Evolutionary conservation across 108 stramenopile genomes (phyloP), one percentile per base, ranked within the genome.

Genomic region (Cyclotella baltica): DNA sequence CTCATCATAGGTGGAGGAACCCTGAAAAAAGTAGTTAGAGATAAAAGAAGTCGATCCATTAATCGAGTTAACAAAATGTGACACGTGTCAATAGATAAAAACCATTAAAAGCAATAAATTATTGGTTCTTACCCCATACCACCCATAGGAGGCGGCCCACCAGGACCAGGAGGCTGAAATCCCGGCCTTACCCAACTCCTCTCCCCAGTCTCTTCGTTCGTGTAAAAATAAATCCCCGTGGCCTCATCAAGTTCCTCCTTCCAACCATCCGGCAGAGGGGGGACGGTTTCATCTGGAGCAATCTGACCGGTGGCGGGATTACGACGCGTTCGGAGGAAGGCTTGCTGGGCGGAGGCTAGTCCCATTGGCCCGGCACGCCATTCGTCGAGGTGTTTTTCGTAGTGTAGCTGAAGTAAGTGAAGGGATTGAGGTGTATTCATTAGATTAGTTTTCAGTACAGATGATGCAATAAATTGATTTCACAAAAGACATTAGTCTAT

Each of bases 181-280:
- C 86, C 88, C 16, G 95, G 95, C 19, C 95, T 73, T 0, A 91
- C 93, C 95, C 95, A 96, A 19, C 87, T 89, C 19, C 95, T 87
- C 61, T 86, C 77, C 18, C 90, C 92, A 30, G 70, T 92, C 29
- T 83, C 73, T 9, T 88, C 83, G 68, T 96, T 77, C 23, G 76
- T 73, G 69, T 87, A 96, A 75, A 76, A 94, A 43, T 70, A 57
- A 57, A 86, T 88, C 3, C 84, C 77, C n/a, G 93, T 96, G 27
- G 81, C 90, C 57, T 91, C 90, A 76, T 96, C 95, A 22, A 76
- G 30, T 62, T 90, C 88, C 73, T 93, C 91, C 34, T 76, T 81
- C 95, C 95, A 96, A 20, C 92, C 92, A 18, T 89, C 89, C 6
- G 93, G 93, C n/a, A 96, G 76, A 10, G 95, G 91, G 4, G 92